Percentiles rank a stretch among this genome's conserved stretches.
Conservation (phyloP, 306 rosid species). For the Nissolia schottii region DNA sequence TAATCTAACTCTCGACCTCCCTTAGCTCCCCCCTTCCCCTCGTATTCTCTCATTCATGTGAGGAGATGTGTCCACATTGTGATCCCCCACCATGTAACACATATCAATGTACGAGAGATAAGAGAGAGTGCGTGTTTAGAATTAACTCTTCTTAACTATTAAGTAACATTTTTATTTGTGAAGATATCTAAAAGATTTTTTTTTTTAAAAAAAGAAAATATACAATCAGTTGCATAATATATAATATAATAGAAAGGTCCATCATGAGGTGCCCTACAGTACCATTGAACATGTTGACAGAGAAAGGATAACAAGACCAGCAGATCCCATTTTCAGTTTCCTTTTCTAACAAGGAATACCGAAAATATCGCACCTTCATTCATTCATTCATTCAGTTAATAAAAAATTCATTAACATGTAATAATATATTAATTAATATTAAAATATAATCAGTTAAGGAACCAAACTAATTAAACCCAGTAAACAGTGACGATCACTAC, state of each 20-base stretch:
- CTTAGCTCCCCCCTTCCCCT: too few species aligned
- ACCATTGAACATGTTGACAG: not conserved
- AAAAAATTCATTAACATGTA: not conserved
- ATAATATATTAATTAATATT: not conserved
- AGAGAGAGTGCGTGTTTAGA: not conserved
- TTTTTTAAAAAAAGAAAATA: too few species aligned
- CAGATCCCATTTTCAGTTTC: not conserved
- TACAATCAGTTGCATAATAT: too few species aligned
- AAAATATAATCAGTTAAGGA: not conserved
- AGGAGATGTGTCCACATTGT: not conserved
- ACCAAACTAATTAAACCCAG: not conserved
- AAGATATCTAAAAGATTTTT: too few species aligned
- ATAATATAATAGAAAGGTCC: not conserved
- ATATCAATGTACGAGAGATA: not conserved
- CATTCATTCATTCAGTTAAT: too few species aligned
- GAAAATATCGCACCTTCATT: not conserved
- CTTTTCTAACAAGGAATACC: conserved; percentile 6
- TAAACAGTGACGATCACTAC: not conserved
- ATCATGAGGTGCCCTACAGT: not conserved
- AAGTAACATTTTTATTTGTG: too few species aligned
- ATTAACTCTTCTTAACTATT: too few species aligned
- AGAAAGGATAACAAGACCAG: conserved; percentile 4
- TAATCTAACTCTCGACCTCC: not conserved
- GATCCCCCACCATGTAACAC: not conserved
- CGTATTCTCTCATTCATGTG: too few species aligned